Percentiles rank a stretch among this genome's conserved stretches.
Evolutionary conservation across 2,329 filamentous ascomycete genomes (phyloP).

Genomic region (Sporothrix brasiliensis): DNA sequence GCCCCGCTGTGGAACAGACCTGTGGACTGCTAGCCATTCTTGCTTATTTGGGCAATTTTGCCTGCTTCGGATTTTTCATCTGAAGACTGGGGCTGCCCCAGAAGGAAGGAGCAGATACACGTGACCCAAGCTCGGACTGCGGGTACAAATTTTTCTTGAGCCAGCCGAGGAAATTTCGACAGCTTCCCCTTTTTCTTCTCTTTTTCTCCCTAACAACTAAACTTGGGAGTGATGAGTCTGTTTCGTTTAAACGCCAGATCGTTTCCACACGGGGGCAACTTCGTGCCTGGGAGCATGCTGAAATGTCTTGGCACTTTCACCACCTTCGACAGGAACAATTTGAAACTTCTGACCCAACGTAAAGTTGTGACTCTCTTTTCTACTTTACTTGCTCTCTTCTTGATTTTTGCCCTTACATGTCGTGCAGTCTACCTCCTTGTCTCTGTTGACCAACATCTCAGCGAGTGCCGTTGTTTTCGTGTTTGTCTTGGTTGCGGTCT

Average conservation of each 20-base stretch:
- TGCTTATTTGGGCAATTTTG: slow-evolving; percentile 27
- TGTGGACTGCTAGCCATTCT: slow-evolving; percentile 13
- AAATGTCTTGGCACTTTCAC: slow-evolving; percentile 67
- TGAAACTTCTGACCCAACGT: slow-evolving; percentile 64
- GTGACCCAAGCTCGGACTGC: not conserved
- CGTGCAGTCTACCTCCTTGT: not conserved
- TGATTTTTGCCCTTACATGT: not conserved
- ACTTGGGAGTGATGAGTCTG: slow-evolving; percentile 75
- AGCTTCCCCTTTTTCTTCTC: slow-evolving; percentile 37
- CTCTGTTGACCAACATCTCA: not conserved
- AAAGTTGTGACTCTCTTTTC: slow-evolving; percentile 37
- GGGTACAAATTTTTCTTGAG: not conserved
- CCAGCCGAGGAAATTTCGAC: slow-evolving; percentile 27
- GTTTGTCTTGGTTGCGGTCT: no score
- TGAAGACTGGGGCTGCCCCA: not conserved
- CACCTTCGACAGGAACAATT: slow-evolving; percentile 64
- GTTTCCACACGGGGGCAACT: slow-evolving; percentile 45
- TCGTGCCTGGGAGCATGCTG: slow-evolving; percentile 60
- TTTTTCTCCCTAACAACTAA: slow-evolving; percentile 70
- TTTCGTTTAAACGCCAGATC: slow-evolving; percentile 56
- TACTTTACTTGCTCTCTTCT: not conserved
- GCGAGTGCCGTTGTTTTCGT: not conserved
- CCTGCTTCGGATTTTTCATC: slow-evolving; percentile 4
- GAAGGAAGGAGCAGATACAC: slow-evolving; percentile 25
- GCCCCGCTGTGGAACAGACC: slow-evolving; percentile 18